Percentiles rank a stretch among this genome's conserved stretches.
Conservation (phyloP, 2,329 filamentous ascomycete species). For the Diaporthe vaccinii region DNA sequence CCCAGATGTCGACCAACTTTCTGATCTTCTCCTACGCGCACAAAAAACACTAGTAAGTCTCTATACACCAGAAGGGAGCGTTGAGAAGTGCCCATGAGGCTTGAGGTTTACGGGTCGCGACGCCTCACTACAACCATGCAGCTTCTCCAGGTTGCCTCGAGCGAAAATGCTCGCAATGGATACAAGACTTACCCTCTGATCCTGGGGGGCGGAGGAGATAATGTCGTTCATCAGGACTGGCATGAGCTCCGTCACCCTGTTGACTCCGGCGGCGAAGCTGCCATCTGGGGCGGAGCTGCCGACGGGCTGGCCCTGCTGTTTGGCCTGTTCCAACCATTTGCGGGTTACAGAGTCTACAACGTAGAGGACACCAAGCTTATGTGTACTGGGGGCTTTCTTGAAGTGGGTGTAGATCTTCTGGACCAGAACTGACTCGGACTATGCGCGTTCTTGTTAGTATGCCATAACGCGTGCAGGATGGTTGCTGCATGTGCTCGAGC, state of each 20-base stretch:
- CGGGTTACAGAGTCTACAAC: conserved; percentile 99
- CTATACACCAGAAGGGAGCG: conserved; percentile 44
- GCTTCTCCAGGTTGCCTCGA: conserved; percentile 28
- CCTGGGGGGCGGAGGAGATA: conserved; percentile 85
- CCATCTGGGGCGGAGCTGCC: conserved; percentile 87
- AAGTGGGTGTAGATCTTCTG: conserved; percentile 98
- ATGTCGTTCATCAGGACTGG: conserved; percentile 97
- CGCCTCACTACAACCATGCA: conserved; percentile 43
- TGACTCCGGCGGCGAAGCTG: conserved; percentile 93
- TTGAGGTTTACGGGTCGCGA: conserved; percentile 18
- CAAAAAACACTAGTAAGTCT: conserved; percentile 57
- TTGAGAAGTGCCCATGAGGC: conserved; percentile 38
- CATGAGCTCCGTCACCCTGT: conserved; percentile 96
- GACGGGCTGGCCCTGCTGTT: conserved; percentile 84
- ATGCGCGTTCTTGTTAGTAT: conserved; percentile 50
- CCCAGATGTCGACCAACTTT: conserved; percentile 98
- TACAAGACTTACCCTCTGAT: conserved; percentile 89
- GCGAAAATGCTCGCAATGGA: conserved; percentile 4
- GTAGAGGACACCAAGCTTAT: conserved; percentile 99
- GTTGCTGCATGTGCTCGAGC: conserved; percentile 24
- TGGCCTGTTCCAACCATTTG: conserved; percentile 97
- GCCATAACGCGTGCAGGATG: conserved; percentile 16
- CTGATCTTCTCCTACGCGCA: conserved; percentile 89
- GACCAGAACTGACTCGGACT: conserved; percentile 95
- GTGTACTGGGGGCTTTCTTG: conserved; percentile 92